Evolutionary conservation across 2,329 filamentous ascomycete genomes (phyloP), one percentile per base, ranked within the genome.

Genomic region (Periconia sp.): DNA sequence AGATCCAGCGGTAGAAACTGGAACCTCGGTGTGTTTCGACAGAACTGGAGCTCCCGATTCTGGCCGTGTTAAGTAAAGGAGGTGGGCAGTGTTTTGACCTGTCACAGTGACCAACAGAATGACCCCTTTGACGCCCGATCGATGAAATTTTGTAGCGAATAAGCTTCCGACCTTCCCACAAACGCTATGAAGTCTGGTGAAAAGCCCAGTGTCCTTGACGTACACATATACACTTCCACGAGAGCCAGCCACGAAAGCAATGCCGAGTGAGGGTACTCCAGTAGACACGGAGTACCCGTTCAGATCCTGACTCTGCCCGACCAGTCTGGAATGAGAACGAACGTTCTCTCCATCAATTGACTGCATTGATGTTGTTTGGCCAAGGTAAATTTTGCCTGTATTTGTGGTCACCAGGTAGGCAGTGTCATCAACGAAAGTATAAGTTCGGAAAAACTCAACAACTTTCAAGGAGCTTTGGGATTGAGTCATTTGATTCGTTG

Each of bases 351-450:
- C 23, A 9, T 9, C 10, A 10, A 10, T 18, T 14, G 35, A 31
- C 33, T 45, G 9, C 6, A 17, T 33, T 17, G 56, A 45, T 18
- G 47, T 27, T 6, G 67, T 48, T n/a, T 49, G 60, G 41, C 65
- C 65, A 0, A 82, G 57, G 5, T 88, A 75, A 0, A 90, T 66
- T 17, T 81, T 79, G 1, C 89, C 89, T 33, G 66, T 66, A 35
- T 82, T 81, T 0, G 81, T 85, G 0, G 86, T 87, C 3, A 83
- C 76, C 17, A 91, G 69, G 2, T 90, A 65, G 1, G 74, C 69
- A 3, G 77, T 68, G 2, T 81, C 72, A 0, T 79, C 79, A 2
- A 89, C 65, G 53, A 90, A 89, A 20, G 82, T 81, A 63, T 89
- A 91, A 42, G 82, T 80, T 51, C 84, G 82, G 54, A 89, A 82